Percentiles rank a stretch among this genome's conserved stretches.
Conservation (phyloP, 1,139 yeast species). For the Suhomyces atakaporum region DNA sequence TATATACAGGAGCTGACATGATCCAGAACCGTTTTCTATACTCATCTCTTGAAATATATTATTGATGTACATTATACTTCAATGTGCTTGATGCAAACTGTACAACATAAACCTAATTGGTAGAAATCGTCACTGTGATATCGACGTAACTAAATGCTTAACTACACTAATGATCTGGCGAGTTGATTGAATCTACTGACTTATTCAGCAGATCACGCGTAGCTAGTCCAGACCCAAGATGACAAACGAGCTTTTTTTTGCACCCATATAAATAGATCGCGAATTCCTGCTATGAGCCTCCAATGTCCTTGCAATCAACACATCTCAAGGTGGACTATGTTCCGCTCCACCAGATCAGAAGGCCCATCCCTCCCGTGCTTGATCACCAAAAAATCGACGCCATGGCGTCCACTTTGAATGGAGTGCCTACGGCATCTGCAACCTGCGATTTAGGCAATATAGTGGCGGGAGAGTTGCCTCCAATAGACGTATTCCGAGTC, state of each 20-base stretch:
- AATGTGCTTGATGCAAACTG: too few relatives aligned
- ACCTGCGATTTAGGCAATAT: conserved; percentile 62
- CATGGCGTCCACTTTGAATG: conserved; percentile 74
- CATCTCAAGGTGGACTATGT: conserved; percentile 52
- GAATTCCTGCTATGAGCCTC: neutral
- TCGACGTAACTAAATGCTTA: too few relatives aligned
- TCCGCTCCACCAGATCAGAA: conserved; percentile 63
- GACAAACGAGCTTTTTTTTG: conserved; percentile 6
- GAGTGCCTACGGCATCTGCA: conserved; percentile 61
- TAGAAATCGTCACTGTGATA: too few relatives aligned
- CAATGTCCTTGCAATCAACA: conserved; percentile 42
- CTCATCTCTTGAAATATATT: too few relatives aligned
- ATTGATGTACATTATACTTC: too few relatives aligned
- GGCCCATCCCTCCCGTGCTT: conserved; percentile 85
- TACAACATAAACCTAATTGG: too few relatives aligned
- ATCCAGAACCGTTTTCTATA: too few relatives aligned
- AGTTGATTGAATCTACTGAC: too few relatives aligned
- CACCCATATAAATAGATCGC: conserved; percentile 4
- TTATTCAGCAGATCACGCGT: too few relatives aligned
- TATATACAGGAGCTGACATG: too few relatives aligned
- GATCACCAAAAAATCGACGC: conserved; percentile 72
- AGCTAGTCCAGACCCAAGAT: conserved; percentile 10
- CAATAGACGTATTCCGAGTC: conserved; percentile 72
- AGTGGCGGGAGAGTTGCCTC: conserved; percentile 67
- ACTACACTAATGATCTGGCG: too few relatives aligned